Evolutionary conservation across 441 rosid species (phyloP).

Genomic region (Bruguiera hainesii): DNA sequence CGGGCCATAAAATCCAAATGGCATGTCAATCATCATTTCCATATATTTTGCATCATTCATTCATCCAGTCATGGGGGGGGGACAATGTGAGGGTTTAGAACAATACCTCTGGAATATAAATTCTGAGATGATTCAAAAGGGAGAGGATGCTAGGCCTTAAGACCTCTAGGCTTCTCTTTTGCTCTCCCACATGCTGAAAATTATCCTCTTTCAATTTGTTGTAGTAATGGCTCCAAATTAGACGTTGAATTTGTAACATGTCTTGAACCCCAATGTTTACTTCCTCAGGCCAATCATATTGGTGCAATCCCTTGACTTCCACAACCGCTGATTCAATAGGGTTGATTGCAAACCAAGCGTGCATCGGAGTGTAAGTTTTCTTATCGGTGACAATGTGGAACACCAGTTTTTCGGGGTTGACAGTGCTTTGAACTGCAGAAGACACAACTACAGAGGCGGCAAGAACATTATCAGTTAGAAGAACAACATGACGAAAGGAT

Average conservation of each 20-base stretch:
- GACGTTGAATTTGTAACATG: conserved; percentile 64
- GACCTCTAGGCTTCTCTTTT: conserved; percentile 45
- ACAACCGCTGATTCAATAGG: conserved; percentile 56
- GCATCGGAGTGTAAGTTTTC: conserved; percentile 90
- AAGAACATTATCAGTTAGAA: conserved; percentile 80
- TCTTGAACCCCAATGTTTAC: conserved; percentile 66
- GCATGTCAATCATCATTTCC: conserved; percentile 21
- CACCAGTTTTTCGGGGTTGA: conserved; percentile 64
- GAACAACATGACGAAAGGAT: conserved; percentile 67
- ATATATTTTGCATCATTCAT: conserved; percentile 13
- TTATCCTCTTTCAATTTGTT: conserved; percentile 52
- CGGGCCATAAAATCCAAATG: conserved; percentile 32
- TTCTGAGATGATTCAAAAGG: conserved; percentile 76
- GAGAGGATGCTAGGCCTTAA: conserved; percentile 62
- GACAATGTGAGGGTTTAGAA: conserved; percentile 6
- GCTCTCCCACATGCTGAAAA: conserved; percentile 38
- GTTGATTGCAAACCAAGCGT: conserved; percentile 93
- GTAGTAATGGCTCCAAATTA: conserved; percentile 59
- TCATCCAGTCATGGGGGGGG: conserved; percentile 20
- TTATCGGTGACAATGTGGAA: conserved; percentile 88
- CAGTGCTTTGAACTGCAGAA: conserved; percentile 59
- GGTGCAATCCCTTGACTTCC: conserved; percentile 94
- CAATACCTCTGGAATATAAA: conserved; percentile 76
- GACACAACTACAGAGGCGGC: conserved; percentile 87
- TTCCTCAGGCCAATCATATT: conserved; percentile 82